Base-by-base conservation (phyloP, 305 asterid species). In the Striga hermonthica region DNA sequence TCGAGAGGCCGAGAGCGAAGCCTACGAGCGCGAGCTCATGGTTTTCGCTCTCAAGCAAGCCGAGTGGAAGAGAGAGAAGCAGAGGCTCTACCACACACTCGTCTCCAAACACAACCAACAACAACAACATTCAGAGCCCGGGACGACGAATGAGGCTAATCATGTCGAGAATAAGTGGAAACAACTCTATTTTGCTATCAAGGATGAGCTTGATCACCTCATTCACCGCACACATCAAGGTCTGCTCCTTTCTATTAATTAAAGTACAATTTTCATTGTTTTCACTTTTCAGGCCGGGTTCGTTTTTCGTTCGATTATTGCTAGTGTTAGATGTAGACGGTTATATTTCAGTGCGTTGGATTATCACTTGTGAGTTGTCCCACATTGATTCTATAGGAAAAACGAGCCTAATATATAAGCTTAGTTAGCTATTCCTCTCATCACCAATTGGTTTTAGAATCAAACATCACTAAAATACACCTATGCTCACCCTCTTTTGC, bases 121-220 rank as follows among this genome's bases (percentile, higher is more conserved):
- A 40, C 45, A 40, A 22, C 31, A 22, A 22, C 31, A 22, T 22
- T 22, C 31, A 22, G 31, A 22, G 31, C 31, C 2, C 2, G 31
- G 31, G 31, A 22, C 31, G 31, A 22, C 31, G 31, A 22, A 22
- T 22, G 31, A 22, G 31, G 31, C 31, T 43, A 85, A 85, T 48
- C 83, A 90, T 5, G 72, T 84, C 4, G 93, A 87, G 75, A 89
- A 22, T 22, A 22, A 86, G 69, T 89, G 98, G 97, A 92, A 89
- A 45, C 81, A 83, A 65, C 93, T 92, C 57, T 92, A 92, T 66
- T 84, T 87, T 74, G 86, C 95, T 1, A 82, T 92, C 77, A 92
- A 92, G 72, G 50, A 75, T 57, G 99, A 93, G 86, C 95, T 90
- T 56, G 97, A 92, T 69, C 77, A 86, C 71, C 97, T 92, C 12